These are phyloP conservation scores for Leishmania mexicana DNA, from an alignment of 208 protist species.

Conservation along the genomic window DNA sequence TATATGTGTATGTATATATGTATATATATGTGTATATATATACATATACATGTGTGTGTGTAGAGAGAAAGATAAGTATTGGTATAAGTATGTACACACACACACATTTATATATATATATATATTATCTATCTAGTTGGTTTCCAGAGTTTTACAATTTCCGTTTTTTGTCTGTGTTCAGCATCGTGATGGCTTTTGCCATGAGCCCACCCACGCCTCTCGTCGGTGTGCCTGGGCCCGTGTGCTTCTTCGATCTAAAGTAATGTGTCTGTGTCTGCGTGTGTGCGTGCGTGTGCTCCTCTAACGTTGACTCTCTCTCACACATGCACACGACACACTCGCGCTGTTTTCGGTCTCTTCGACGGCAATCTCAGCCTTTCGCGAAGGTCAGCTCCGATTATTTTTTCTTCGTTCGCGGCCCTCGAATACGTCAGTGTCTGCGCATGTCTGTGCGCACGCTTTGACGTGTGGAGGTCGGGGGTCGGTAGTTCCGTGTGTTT, in stretches of 20 bases:
- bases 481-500: neutral
- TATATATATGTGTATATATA: too few relatives aligned
- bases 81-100: too few relatives aligned
- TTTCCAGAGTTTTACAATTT: too few relatives aligned
- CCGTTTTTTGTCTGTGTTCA: neutral
- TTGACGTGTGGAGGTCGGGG: neutral
- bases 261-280: too few relatives aligned
- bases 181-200: neutral
- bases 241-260: neutral
- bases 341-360: too few relatives aligned
- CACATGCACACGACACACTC: neutral
- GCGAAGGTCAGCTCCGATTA: neutral
- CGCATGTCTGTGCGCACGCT: neutral
- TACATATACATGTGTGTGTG: too few relatives aligned
- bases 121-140: too few relatives aligned
- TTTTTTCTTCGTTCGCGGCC: neutral
- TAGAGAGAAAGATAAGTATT: too few relatives aligned
- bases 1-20: too few relatives aligned
- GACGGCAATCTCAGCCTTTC: neutral
- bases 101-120: too few relatives aligned
- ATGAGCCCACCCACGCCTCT: neutral
- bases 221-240: neutral
- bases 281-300: neutral
- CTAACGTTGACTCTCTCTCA: neutral
- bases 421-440: neutral